Conservation (phyloP, 495 filamentous ascomycete genomes). For the Terfezia boudieri region DNA sequence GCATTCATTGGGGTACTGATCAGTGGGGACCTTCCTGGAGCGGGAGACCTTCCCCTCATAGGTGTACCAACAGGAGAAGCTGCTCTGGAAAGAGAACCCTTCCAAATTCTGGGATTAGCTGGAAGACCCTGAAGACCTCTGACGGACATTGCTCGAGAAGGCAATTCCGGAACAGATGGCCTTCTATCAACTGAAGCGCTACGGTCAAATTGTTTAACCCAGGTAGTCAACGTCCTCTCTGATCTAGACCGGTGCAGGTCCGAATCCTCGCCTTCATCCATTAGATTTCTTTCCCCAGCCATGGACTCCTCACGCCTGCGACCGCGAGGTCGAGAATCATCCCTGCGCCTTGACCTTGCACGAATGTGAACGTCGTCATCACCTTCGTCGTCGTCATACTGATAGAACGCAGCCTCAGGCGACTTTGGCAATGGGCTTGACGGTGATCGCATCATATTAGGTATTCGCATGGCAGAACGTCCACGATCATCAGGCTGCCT, state of each 20-base stretch:
- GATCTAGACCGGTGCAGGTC: constrained; percentile 15
- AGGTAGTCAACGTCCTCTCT: constrained; percentile 15
- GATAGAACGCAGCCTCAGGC: constrained; percentile 23
- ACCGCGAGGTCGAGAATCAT: constrained; percentile 5
- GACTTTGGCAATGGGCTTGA: constrained; percentile 55
- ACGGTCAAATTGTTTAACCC: constrained; percentile 16
- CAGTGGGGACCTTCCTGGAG: constrained; percentile 3
- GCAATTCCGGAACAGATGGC: constrained; percentile 11
- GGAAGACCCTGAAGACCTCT: constrained; percentile 11
- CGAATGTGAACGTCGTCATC: constrained; percentile 10
- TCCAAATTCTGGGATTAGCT: constrained; percentile 17
- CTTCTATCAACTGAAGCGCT: constrained; percentile 7
- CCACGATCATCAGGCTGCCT: not conserved
- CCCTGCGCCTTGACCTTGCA: not conserved
- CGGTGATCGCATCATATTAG: constrained; percentile 37
- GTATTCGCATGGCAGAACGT: not conserved
- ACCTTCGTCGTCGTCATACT: constrained; percentile 10
- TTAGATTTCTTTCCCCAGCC: constrained; percentile 5
- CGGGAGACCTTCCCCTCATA: constrained; percentile 5
- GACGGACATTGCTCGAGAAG: constrained; percentile 8
- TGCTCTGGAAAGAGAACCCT: constrained; percentile 11
- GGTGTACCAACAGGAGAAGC: not conserved
- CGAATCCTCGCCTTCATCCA: not conserved
- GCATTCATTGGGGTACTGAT: constrained; percentile 1
- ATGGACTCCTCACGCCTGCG: constrained; percentile 10